These are phyloP conservation scores for Ampelocalamus luodianensis DNA, from an alignment of 176 grass and related monocot genomes.

Conservation along the genomic window DNA sequence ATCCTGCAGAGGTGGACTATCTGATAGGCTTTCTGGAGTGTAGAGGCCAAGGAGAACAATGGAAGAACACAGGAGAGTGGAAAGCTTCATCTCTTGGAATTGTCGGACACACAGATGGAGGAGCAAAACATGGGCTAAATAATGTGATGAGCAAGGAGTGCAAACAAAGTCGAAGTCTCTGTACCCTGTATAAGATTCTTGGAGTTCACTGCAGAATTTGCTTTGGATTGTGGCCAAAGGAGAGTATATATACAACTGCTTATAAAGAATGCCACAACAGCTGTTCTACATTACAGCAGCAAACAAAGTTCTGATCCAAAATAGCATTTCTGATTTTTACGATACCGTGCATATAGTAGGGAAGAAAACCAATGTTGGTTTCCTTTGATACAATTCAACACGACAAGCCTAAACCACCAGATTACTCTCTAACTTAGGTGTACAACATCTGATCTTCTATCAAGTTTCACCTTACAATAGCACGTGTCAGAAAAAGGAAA, in stretches of 20 bases:
- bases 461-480: conserved; percentile 26
- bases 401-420: conserved; percentile 18
- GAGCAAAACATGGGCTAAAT: conserved; percentile 37
- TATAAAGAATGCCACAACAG: conserved; percentile 8
- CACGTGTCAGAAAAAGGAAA: conserved; percentile 21
- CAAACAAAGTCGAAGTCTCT: conserved; percentile 8
- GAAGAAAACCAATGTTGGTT: background rate
- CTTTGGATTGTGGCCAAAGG: conserved; percentile 51
- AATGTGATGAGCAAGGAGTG: conserved; percentile 25
- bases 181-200: conserved; percentile 29
- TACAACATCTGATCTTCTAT: conserved; percentile 43
- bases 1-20: conserved; percentile 56
- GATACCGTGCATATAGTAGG: background rate
- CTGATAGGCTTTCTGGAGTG: conserved; percentile 20
- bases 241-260: background rate
- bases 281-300: conserved; percentile 4
- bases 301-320: background rate
- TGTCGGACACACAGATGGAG: background rate
- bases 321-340: conserved; percentile 7
- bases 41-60: conserved; percentile 35
- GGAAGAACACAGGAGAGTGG: background rate
- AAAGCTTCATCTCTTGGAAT: conserved; percentile 46
- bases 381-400: conserved; percentile 25
- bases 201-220: conserved; percentile 61
- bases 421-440: conserved; percentile 4